These are phyloP conservation scores for Kluyveromyces marxianus DNA, from an alignment of 1,139 yeast genomes.

Conservation along the genomic window DNA sequence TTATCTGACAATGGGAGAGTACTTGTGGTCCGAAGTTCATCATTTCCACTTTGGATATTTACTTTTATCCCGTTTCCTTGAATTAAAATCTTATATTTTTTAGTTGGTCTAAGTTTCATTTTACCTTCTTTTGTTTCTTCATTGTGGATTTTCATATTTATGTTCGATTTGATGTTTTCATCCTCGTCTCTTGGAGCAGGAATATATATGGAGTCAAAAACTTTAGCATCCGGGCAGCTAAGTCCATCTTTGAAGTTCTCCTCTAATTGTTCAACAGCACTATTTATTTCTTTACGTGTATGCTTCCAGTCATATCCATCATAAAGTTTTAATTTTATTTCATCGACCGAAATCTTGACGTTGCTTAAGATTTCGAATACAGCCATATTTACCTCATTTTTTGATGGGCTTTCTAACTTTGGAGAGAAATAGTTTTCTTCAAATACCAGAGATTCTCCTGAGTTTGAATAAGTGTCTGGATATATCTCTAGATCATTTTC, in stretches of 20 bases:
- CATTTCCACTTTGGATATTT: conserved; percentile 39
- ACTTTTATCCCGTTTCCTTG: conserved; percentile 49
- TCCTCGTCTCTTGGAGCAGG: conserved; percentile 11
- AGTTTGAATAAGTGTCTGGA: neutral
- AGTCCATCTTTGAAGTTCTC: conserved; percentile 18
- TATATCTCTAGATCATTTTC: conserved; percentile 16
- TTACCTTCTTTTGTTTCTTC: conserved; percentile 28
- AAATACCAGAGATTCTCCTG: conserved; percentile 1
- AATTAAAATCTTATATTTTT: conserved; percentile 50
- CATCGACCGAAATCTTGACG: conserved; percentile 18
- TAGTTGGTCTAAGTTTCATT: conserved; percentile 59
- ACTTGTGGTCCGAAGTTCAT: conserved; percentile 37
- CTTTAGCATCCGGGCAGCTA: conserved; percentile 15
- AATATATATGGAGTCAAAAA: conserved; percentile 28
- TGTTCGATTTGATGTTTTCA: conserved; percentile 12
- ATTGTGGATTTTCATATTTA: conserved; percentile 21
- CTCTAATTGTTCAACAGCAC: conserved; percentile 41
- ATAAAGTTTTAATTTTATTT: conserved; percentile 47
- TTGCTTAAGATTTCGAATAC: neutral
- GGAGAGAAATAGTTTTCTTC: conserved; percentile 1
- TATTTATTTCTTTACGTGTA: conserved; percentile 59
- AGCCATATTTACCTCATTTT: neutral
- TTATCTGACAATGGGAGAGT: conserved; percentile 17
- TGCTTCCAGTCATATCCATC: conserved; percentile 94
- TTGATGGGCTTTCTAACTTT: neutral